These are phyloP conservation scores for Amanita pseudoporphyria DNA, from an alignment of 768 basidiomycete genomes.

Conservation along the genomic window DNA sequence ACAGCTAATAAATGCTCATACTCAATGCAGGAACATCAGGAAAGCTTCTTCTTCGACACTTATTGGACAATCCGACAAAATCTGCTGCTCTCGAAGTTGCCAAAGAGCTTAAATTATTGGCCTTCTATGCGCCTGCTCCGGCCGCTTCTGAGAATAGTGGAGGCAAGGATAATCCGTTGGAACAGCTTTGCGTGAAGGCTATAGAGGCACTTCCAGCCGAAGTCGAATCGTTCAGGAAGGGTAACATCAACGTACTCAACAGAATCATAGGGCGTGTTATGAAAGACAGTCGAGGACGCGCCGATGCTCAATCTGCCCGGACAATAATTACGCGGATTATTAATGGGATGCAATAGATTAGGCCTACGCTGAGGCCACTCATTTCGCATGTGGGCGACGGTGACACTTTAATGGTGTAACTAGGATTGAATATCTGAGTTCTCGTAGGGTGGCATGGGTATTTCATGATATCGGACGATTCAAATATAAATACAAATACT, in stretches of 20 bases:
- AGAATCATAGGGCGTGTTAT: conserved; percentile 82
- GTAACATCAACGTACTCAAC: conserved; percentile 71
- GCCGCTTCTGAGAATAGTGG: background rate
- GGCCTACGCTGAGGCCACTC: background rate
- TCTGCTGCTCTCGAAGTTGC: conserved; percentile 34
- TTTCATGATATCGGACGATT: background rate
- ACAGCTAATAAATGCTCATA: background rate
- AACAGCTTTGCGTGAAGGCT: conserved; percentile 49
- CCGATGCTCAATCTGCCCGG: conserved; percentile 45
- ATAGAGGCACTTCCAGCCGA: conserved; percentile 61
- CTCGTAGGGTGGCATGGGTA: too few species aligned
- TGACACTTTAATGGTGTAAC: too few species aligned
- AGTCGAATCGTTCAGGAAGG: conserved; percentile 51
- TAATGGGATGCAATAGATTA: background rate
- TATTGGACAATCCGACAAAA: conserved; percentile 39
- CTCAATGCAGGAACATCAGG: conserved; percentile 58
- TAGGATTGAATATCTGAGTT: too few species aligned
- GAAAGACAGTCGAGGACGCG: conserved; percentile 69
- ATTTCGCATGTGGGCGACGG: background rate
- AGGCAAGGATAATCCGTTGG: conserved; percentile 24
- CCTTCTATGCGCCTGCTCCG: conserved; percentile 18
- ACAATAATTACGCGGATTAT: background rate
- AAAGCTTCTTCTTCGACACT: conserved; percentile 64
- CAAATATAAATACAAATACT: background rate
- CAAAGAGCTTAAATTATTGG: conserved; percentile 35